Base-by-base conservation (phyloP, 768 basidiomycete species). In the Termitomyces sp. region DNA sequence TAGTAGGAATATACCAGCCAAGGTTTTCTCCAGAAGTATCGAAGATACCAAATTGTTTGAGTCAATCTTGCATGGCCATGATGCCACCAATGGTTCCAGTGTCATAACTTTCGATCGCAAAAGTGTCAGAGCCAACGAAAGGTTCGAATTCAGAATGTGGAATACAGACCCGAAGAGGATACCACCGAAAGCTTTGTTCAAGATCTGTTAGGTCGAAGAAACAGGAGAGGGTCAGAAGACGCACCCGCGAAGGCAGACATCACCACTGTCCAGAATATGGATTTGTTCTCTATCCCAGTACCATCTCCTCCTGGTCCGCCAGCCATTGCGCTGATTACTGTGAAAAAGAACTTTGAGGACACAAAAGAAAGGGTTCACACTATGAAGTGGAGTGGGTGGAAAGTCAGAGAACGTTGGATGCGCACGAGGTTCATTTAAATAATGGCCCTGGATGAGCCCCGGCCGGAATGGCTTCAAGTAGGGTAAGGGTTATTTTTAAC, bases 61-160 rank as follows among this genome's bases (percentile, higher is more conserved):
- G 70, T 77, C 82, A 84, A 44, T 84, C 72, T 58, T 72, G 52
- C 82, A 89, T 89, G 51, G 75, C 82, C 54, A 81, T 83, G 69
- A 92, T 77, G 71, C 92, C 92, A 58, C 81, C 83, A 76, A 93
- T 92, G 64, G 82, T 82, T 64, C 92, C 92, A 54, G 92, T 90
- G 72, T 94, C 92, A 70, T 91, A 94, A 51, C 77, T 62, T 57
- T 49, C 54, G 64, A 75, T 78, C 83, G 51, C 71, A 55, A 62
- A 46, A 24, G n/a, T n/a, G 37, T 52, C 26, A 52, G 16, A 34
- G 39, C 39, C 10, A 15, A 13, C 3, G 18, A 39, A 12, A n/a
- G 20, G 18, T 12, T 10, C 18, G 18, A 26, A 18, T 28, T 37
- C 4, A 0, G 1, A 28, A 41, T 8, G 37, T 37, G 5, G 18